These are phyloP conservation scores for Jaminaea rosea DNA, from an alignment of 1,284 basidiomycete species.

Conservation along the genomic window DNA sequence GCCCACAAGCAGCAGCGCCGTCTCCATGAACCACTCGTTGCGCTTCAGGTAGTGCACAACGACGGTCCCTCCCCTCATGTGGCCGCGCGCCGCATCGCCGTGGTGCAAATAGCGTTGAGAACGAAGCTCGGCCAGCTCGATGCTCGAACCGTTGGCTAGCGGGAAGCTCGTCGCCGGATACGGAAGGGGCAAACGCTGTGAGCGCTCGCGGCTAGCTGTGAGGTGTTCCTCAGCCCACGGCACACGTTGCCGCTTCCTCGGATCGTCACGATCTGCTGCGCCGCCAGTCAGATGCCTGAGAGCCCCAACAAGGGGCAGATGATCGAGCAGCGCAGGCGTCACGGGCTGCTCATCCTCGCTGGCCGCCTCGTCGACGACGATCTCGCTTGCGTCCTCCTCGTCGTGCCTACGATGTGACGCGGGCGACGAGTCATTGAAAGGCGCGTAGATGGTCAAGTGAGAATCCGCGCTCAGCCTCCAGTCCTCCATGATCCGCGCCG, in stretches of 20 bases:
- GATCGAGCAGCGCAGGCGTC: conserved; percentile 21
- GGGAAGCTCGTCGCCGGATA: too few relatives aligned
- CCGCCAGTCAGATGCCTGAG: conserved; percentile 1
- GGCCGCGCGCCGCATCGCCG: too few relatives aligned
- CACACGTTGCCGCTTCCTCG: too few relatives aligned
- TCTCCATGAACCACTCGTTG: conserved; percentile 90
- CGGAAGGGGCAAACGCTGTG: not conserved
- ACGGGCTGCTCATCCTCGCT: conserved; percentile 15
- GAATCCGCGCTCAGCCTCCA: not conserved
- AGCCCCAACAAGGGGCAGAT: conserved; percentile 10
- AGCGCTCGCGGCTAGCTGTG: not conserved
- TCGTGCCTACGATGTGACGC: not conserved
- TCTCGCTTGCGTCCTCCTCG: not conserved
- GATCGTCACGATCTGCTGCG: too few relatives aligned
- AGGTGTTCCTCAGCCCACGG: too few relatives aligned
- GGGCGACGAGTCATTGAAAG: not conserved
- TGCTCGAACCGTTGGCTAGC: too few relatives aligned
- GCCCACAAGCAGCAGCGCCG: conserved; percentile 75
- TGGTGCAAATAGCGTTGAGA: conserved; percentile 45
- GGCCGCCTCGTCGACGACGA: too few relatives aligned
- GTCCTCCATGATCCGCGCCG: not conserved
- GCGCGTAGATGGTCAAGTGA: conserved; percentile 5
- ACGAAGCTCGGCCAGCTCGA: conserved; percentile 54
- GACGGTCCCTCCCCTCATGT: conserved; percentile 79
- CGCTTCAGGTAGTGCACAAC: conserved; percentile 96